Base-by-base conservation (phyloP, 164 flowering plant genomes). In the Hamamelis virginiana region DNA sequence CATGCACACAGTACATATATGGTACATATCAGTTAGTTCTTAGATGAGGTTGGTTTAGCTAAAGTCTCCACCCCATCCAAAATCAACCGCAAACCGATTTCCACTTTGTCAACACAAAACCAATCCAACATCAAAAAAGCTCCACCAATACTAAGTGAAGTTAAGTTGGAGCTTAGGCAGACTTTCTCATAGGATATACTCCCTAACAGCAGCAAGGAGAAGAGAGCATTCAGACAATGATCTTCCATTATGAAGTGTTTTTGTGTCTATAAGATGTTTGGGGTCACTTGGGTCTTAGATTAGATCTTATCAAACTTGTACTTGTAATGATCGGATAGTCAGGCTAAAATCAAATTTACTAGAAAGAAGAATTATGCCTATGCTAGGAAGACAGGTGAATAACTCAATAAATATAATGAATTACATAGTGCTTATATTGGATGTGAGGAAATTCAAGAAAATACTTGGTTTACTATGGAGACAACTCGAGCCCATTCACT, bases 401-500 rank as follows among this genome's bases (percentile, higher is more conserved):
- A 6, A 33, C 41, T 33, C 41, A 2, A 55, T 23, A 23, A 23
- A 8, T 15, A 38, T 26, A 18, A 64, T 47, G 21, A 23, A 48
- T n/a, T 22, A 19, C 44, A 9, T 26, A 13, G 8, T 63, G 33
- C 9, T 26, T 21, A 59, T 11, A 66, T 63, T 62, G 56, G 28
- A 57, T 45, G 50, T 41, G n/a, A 15, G 46, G 28, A 66, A 14
- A 59, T 59, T n/a, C 25, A 33, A 44, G 48, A 59, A 66, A n/a
- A 14, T 79, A 90, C 97, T 79, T 94, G 98, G 78, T 92, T 95
- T 66, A 95, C 98, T 47, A 95, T 82, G 53, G 98, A 91, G 70
- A 95, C 89, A 75, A 74, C 87, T 33, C 82, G 89, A 41, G 97
- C 97, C 98, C 98, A 95, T 81, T 95, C 97, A 71, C 83, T 92